These are phyloP conservation scores for Cordyceps cateniannulata DNA, from an alignment of 2,329 filamentous ascomycete genomes.

Conservation along the genomic window DNA sequence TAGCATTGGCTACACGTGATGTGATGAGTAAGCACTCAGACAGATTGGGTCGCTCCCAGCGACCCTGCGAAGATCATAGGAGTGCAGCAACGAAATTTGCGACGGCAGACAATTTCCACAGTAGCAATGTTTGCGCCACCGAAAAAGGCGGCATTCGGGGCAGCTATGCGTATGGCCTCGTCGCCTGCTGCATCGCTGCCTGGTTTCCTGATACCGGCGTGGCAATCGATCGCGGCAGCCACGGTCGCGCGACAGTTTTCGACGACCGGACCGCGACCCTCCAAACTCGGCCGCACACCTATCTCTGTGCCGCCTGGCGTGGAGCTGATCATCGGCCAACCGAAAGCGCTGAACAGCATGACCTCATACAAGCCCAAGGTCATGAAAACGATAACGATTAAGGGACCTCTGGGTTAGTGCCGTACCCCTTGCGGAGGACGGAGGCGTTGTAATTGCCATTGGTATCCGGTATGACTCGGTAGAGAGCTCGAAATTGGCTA, in stretches of 20 bases:
- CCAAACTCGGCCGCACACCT: slow-evolving; percentile 79
- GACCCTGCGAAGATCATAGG: slow-evolving; percentile 3
- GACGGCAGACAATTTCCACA: slow-evolving; percentile 22
- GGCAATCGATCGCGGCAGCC: slow-evolving; percentile 37
- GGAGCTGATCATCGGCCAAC: slow-evolving; percentile 63
- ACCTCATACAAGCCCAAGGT: slow-evolving; percentile 56
- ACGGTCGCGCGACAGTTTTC: slow-evolving; percentile 52
- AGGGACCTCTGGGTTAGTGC: slow-evolving; percentile 70
- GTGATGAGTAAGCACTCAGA: slow-evolving; percentile 30
- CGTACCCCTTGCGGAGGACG: not conserved
- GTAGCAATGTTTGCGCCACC: slow-evolving; percentile 58
- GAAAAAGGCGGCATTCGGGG: slow-evolving; percentile 53
- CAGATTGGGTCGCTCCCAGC: slow-evolving; percentile 13
- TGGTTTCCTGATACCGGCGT: slow-evolving; percentile 66
- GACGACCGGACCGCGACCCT: slow-evolving; percentile 57
- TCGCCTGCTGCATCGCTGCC: slow-evolving; percentile 51
- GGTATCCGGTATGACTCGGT: not conserved
- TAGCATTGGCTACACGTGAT: slow-evolving; percentile 21
- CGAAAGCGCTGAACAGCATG: slow-evolving; percentile 44
- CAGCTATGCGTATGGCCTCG: slow-evolving; percentile 40
- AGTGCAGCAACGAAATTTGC: not conserved
- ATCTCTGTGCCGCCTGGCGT: slow-evolving; percentile 81
- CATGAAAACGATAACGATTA: slow-evolving; percentile 64
- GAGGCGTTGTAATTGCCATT: not conserved
- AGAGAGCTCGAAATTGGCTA: slow-evolving; percentile 12